These are phyloP conservation scores for Arabidopsis arenosa DNA, from an alignment of 345 rosid species.

Conservation along the genomic window DNA sequence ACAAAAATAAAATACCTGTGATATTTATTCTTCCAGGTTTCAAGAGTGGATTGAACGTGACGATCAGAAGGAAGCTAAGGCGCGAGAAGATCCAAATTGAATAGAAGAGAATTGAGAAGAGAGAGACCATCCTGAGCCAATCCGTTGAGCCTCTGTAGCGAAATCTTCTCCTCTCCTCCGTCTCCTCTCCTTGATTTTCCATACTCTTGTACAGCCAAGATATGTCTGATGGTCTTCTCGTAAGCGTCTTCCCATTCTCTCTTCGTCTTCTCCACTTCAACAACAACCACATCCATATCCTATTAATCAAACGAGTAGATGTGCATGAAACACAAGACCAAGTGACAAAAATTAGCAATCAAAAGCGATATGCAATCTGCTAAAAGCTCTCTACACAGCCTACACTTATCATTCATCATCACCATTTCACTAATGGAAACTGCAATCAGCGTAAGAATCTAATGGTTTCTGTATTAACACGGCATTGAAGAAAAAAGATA, in stretches of 20 bases:
- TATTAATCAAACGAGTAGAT: no score
- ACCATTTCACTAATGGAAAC: no score
- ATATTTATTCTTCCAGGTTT: conserved; percentile 68
- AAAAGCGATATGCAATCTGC: no score
- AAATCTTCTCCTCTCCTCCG: conserved; percentile 57
- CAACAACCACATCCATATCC: conserved; percentile 78
- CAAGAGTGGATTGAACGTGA: conserved; percentile 65
- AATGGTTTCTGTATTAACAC: no score
- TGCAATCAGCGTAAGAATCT: no score
- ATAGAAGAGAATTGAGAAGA: conserved; percentile 72
- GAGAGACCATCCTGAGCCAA: conserved; percentile 79
- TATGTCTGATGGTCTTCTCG: conserved; percentile 55
- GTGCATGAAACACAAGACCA: no score
- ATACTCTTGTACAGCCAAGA: conserved; percentile 65
- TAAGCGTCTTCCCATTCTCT: conserved; percentile 84
- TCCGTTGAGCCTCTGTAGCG: conserved; percentile 75
- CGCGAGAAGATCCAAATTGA: conserved; percentile 80
- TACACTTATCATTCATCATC: no score
- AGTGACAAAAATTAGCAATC: no score
- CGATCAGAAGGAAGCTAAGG: conserved; percentile 77
- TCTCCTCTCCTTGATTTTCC: conserved; percentile 55
- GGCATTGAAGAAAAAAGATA: no score
- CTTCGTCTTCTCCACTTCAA: conserved; percentile 84
- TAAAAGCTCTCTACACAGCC: no score
- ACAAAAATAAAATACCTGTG: conserved; percentile 49